Evolutionary conservation across 1,284 basidiomycete genomes (phyloP).

Genomic region (Flammula alnicola): DNA sequence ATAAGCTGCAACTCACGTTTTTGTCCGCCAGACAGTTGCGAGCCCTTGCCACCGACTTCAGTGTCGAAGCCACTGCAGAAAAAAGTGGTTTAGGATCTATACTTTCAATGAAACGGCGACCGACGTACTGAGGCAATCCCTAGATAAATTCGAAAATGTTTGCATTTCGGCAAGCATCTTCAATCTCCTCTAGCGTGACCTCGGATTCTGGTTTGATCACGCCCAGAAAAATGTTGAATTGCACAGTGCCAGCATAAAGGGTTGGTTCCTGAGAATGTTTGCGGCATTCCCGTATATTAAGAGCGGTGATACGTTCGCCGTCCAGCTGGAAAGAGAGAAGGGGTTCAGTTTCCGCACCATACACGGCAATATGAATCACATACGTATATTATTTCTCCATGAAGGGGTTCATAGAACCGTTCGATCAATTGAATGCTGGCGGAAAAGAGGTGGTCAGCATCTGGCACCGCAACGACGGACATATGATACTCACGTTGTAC

Average conservation of each 20-base stretch:
- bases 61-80: constrained; percentile 81
- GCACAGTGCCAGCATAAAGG: constrained; percentile 85
- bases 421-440: constrained; percentile 82
- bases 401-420: constrained; percentile 86
- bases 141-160: constrained; percentile 94
- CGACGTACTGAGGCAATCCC: constrained; percentile 78
- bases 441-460: constrained; percentile 16
- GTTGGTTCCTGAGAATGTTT: constrained; percentile 91
- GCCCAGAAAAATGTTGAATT: constrained; percentile 90
- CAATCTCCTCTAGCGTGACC: constrained; percentile 89
- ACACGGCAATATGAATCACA: constrained; percentile 28
- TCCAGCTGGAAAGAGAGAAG: constrained; percentile 73
- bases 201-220: constrained; percentile 81
- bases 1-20: constrained; percentile 63
- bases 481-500: constrained; percentile 69
- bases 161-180: constrained; percentile 82
- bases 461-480: constrained; percentile 4
- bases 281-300: constrained; percentile 86
- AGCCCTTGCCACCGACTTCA: constrained; percentile 92
- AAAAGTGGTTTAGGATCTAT: constrained; percentile 6
- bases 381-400: constrained; percentile 72
- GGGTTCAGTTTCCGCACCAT: constrained; percentile 15
- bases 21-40: constrained; percentile 92
- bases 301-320: constrained; percentile 75
- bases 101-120: neutral